Evolutionary conservation across 306 rosid genomes (phyloP).

Genomic region (Gynostemma pentaphyllum): DNA sequence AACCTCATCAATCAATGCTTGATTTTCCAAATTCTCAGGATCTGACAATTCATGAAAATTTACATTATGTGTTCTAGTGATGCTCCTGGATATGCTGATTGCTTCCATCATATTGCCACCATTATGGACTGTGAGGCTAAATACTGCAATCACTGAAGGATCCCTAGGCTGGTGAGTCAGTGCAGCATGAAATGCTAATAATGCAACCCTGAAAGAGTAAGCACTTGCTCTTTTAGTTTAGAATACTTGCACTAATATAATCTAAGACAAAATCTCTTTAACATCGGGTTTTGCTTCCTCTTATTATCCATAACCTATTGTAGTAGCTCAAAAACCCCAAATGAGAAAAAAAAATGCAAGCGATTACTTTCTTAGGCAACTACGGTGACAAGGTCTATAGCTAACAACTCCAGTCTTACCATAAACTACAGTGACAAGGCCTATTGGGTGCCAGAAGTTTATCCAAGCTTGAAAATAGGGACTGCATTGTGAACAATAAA

Average conservation of each 20-base stretch:
- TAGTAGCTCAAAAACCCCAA: too few species aligned
- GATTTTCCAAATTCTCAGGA: constrained; percentile 25
- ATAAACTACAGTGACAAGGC: constrained; percentile 85
- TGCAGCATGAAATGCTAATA: constrained; percentile 72
- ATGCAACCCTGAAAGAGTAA: constrained; percentile 59
- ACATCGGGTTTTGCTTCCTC: too few species aligned
- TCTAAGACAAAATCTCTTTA: too few species aligned
- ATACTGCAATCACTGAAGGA: constrained; percentile 63
- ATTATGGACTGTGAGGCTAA: constrained; percentile 63
- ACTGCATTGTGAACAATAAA: constrained; percentile 30
- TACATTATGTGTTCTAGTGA: constrained; percentile 32
- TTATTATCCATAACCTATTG: too few species aligned
- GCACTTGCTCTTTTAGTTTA: too few species aligned
- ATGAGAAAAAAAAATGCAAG: too few species aligned
- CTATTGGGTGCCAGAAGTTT: constrained; percentile 69
- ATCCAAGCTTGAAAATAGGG: constrained; percentile 72
- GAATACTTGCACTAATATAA: too few species aligned
- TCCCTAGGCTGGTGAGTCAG: constrained; percentile 57
- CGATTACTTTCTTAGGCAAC: too few species aligned
- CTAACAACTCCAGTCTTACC: constrained; percentile 38
- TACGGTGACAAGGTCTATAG: too few species aligned
- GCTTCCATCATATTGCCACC: constrained; percentile 77
- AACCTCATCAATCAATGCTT: constrained; percentile 32
- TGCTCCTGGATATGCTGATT: constrained; percentile 48
- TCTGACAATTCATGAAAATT: constrained; percentile 61